phyloP scores from a whole-genome alignment of 768 basidiomycete genomes.

The Lactarius hengduanensis region DNA sequence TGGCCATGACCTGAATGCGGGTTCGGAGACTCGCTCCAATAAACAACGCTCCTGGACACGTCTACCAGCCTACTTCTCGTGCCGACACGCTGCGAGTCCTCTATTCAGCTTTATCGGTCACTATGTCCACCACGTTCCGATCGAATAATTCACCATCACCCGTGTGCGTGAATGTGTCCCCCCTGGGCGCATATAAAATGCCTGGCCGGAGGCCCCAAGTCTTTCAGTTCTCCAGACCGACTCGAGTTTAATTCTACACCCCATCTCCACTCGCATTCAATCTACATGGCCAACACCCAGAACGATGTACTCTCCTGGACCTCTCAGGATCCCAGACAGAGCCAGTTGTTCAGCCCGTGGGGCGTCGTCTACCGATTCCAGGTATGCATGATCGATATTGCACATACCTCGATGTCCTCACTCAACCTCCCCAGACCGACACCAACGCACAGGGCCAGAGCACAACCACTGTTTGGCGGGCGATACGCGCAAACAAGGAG shows the following conservation, averaged over 20 bases:
- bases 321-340: conserved; percentile 81
- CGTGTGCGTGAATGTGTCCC: conserved; percentile 47
- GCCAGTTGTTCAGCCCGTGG: conserved; percentile 77
- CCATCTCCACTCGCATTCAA: conserved; percentile 33
- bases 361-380: conserved; percentile 81
- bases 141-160: conserved; percentile 59
- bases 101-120: conserved; percentile 72
- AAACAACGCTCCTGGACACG: conserved; percentile 53
- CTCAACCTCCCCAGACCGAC: conserved; percentile 52
- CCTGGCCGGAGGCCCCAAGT: conserved; percentile 28
- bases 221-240: conserved; percentile 31
- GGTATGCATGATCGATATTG: conserved; percentile 42
- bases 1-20: conserved; percentile 54
- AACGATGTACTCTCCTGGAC: conserved; percentile 82
- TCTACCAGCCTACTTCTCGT: conserved; percentile 64
- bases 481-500: conserved; percentile 82
- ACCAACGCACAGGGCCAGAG: conserved; percentile 61
- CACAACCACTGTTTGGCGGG: conserved; percentile 74
- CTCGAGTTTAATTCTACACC: conserved; percentile 26
- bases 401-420: conserved; percentile 32
- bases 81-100: conserved; percentile 68
- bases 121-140: conserved; percentile 72
- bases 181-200: conserved; percentile 50
- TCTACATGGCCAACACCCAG: conserved; percentile 41
- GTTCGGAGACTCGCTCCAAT: conserved; percentile 71